A percentile compares a stretch with the other conserved stretches of the same genome.
Conservation (phyloP, 1,139 yeast genomes). For the Diutina scorzettiae region DNA sequence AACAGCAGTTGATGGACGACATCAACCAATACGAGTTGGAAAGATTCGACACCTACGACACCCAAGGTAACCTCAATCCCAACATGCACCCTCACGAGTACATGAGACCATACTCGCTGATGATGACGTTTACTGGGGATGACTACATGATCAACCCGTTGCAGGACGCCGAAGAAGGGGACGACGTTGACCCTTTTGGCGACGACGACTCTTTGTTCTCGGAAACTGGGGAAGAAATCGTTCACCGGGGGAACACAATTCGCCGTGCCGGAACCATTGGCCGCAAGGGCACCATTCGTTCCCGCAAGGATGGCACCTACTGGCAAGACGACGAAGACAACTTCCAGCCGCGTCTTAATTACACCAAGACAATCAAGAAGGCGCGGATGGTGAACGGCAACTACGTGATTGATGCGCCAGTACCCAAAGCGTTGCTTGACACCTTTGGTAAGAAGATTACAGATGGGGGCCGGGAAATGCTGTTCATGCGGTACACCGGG, state of each 20-base stretch:
- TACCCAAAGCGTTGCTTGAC: slow-evolving; percentile 44
- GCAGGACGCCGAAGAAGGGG: slow-evolving; percentile 29
- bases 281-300: slow-evolving; percentile 12
- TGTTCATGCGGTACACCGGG: slow-evolving; percentile 70
- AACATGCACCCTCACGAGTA: slow-evolving; percentile 10
- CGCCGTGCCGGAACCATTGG: slow-evolving; percentile 14
- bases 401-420: slow-evolving; percentile 71
- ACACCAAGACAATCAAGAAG: slow-evolving; percentile 36
- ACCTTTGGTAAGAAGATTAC: slow-evolving; percentile 41
- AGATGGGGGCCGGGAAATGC: slow-evolving; percentile 45
- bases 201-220: slow-evolving; percentile 35
- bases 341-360: slow-evolving; percentile 30
- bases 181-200: slow-evolving; percentile 32
- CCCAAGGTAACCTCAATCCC: slow-evolving; percentile 11
- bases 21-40: slow-evolving; percentile 16
- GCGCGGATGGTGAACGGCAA: slow-evolving; percentile 58
- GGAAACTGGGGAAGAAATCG: slow-evolving; percentile 29
- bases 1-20: slow-evolving; percentile 10
- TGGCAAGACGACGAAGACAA: slow-evolving; percentile 26
- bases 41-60: slow-evolving; percentile 14
- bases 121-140: slow-evolving; percentile 24
- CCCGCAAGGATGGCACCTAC: slow-evolving; percentile 10
- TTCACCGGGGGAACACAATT: slow-evolving; percentile 24
- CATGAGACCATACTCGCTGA: slow-evolving; percentile 15
- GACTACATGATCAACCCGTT: slow-evolving; percentile 31